Evolutionary conservation across 441 rosid species (phyloP), one percentile per base, ranked within the genome.

Genomic region (Gossypium lobatum): DNA sequence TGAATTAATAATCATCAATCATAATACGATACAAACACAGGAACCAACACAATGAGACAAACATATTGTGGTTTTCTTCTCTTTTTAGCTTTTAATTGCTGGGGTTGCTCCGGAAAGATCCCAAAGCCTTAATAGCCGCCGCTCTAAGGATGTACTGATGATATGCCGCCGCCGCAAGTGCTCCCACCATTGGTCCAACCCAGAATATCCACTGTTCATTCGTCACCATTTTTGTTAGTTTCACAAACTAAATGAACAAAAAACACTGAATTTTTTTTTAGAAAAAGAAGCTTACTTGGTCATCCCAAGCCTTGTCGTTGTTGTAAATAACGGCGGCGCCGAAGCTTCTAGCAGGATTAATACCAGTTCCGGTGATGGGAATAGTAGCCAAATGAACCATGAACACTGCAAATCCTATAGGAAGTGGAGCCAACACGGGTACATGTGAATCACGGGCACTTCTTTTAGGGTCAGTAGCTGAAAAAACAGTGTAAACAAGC

Each of bases 391-490:
- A 64, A 63, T 73, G 76, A 26, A 73, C 76, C 70, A 73, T 63
- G 71, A 73, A 73, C 9, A 80, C 81, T 0, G 83, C 81, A 28
- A 80, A 80, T 37, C 83, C 83, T 23, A 80, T 80, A 4, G 83
- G 83, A 7, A 80, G 67, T 1, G 81, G 79, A 72, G 83, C 83
- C 77, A 80, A 50, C 34, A 91, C 96, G 53, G 96, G 96, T 46
- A 90, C 81, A 61, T 92, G 96, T 14, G 96, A 92, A 82, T 92
- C 97, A 57, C 96, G 92, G 0, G 97, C 96, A 65, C 80, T 88
- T 54, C 97, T 85, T 81, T 92, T 92, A n/a, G 97, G 97, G 82
- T 92, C 96, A 57, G 96, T 92, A 28, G 97, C 97, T 6, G 97
- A 88, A 88, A 92, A 90, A 57, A 92, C 93, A 1, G 96, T 92